Conservation (phyloP, 2,329 filamentous ascomycete genomes). For the Aspergillus sp. region DNA sequence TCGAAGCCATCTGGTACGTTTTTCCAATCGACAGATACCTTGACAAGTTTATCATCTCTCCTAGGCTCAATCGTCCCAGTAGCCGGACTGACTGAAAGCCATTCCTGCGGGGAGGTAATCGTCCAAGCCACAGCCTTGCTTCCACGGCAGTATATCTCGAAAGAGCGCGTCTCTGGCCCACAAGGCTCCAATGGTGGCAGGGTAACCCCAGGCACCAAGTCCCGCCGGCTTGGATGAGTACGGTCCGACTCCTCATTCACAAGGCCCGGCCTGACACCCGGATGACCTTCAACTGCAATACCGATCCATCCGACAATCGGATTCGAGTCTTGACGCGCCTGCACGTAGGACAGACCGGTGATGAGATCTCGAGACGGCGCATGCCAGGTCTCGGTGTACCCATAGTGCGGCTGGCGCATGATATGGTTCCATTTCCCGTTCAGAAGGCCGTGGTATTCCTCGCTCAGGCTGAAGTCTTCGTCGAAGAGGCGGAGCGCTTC, state of each 20-base stretch:
- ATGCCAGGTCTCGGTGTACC: conserved; percentile 46
- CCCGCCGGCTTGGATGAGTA: conserved; percentile 66
- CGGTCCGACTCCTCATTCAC: conserved; percentile 21
- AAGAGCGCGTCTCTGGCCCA: conserved; percentile 56
- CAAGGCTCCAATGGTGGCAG: conserved; percentile 61
- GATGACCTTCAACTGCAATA: background rate
- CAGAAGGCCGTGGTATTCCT: conserved; percentile 58
- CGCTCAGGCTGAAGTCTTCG: conserved; percentile 58
- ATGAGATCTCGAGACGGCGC: background rate
- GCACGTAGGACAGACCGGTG: background rate
- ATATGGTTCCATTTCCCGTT: conserved; percentile 65
- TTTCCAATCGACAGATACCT: conserved; percentile 58
- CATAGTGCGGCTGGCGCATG: conserved; percentile 56
- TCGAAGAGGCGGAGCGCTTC: conserved; percentile 56
- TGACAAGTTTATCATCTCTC: conserved; percentile 52
- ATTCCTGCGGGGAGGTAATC: conserved; percentile 26
- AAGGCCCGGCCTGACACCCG: background rate
- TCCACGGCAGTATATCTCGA: conserved; percentile 64
- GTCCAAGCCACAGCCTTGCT: conserved; percentile 27
- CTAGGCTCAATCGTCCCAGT: conserved; percentile 50
- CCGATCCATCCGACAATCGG: background rate
- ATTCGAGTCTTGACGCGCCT: background rate
- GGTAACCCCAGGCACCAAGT: conserved; percentile 52
- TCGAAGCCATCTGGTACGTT: conserved; percentile 38
- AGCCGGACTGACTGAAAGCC: conserved; percentile 53